phyloP scores from a whole-genome alignment of 345 rosid species.

The Linum trigynum region DNA sequence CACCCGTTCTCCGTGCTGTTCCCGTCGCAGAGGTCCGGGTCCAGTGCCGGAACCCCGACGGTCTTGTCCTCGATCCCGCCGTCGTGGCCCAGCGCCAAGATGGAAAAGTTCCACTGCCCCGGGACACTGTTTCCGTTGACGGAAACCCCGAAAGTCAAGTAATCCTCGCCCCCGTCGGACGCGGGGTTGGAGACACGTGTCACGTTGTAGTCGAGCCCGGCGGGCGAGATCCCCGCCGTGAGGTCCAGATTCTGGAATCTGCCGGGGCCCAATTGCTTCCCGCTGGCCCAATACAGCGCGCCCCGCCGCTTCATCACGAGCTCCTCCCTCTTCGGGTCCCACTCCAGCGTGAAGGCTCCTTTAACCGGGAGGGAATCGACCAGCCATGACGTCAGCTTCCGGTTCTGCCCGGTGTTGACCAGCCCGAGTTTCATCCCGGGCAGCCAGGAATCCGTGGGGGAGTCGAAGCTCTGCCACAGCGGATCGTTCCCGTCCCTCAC shows the following conservation, averaged over 20 bases:
- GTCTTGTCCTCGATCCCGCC: neutral
- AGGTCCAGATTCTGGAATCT: neutral
- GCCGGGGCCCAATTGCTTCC: neutral
- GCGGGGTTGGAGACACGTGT: neutral
- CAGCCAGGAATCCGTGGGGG: neutral
- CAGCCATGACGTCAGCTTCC: neutral
- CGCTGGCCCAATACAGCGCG: neutral
- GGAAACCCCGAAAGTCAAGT: neutral
- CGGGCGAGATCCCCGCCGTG: too few species aligned
- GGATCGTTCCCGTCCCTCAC: neutral
- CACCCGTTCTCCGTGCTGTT: neutral
- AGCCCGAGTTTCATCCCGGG: constrained; percentile 11
- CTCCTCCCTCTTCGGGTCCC: neutral
- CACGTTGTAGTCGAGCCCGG: neutral
- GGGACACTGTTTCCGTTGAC: neutral
- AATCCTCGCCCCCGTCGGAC: too few species aligned
- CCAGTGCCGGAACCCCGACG: neutral
- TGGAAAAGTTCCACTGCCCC: neutral
- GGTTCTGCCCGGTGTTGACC: neutral
- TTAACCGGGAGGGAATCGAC: neutral
- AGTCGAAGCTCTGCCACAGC: too few species aligned
- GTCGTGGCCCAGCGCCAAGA: neutral
- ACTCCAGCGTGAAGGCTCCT: constrained; percentile 11
- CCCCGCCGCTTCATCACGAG: neutral
- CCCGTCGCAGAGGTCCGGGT: neutral